Percentiles rank a stretch among this genome's conserved stretches.
These are phyloP conservation scores for Trichomonascaceae sp. DNA, from an alignment of 1,139 yeast species.

Conservation along the genomic window DNA sequence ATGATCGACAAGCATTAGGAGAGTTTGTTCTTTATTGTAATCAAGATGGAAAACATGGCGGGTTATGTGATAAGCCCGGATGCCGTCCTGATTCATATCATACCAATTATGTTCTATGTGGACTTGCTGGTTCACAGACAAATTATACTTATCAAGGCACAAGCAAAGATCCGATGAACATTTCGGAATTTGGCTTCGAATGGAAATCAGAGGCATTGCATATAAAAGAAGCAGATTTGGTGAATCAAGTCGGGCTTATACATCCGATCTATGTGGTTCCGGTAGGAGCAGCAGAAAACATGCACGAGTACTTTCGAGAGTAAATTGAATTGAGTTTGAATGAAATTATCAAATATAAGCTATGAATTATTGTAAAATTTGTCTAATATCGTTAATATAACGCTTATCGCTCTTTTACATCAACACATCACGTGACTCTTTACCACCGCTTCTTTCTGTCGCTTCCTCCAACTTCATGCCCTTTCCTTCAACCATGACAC, in stretches of 20 bases:
- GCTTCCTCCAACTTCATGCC: neutral
- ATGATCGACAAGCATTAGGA: slow-evolving; percentile 52
- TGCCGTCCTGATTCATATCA: slow-evolving; percentile 80
- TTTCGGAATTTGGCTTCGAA: slow-evolving; percentile 26
- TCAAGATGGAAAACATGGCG: slow-evolving; percentile 57
- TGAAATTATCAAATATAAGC: too few relatives aligned
- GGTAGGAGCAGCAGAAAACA: slow-evolving; percentile 29
- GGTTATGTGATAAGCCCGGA: slow-evolving; percentile 86
- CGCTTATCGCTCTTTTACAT: neutral
- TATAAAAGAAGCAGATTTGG: slow-evolving; percentile 13
- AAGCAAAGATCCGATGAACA: slow-evolving; percentile 20
- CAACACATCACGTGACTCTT: neutral
- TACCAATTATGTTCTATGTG: slow-evolving; percentile 76
- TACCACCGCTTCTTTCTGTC: neutral
- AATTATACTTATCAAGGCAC: slow-evolving; percentile 45
- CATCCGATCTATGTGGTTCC: slow-evolving; percentile 70
- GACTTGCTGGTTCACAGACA: slow-evolving; percentile 53
- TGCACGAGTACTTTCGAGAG: slow-evolving; percentile 20
- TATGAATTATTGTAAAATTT: too few relatives aligned
- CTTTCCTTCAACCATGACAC: slow-evolving; percentile 16
- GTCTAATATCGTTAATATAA: neutral
- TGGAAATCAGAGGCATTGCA: slow-evolving; percentile 23
- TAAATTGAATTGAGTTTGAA: too few relatives aligned
- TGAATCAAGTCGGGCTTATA: slow-evolving; percentile 33
- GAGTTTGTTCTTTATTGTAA: slow-evolving; percentile 71